Percentiles rank a stretch among this genome's conserved stretches.
phyloP scores from a whole-genome alignment of 768 basidiomycete species.

The Cystobasidium onofrii region DNA sequence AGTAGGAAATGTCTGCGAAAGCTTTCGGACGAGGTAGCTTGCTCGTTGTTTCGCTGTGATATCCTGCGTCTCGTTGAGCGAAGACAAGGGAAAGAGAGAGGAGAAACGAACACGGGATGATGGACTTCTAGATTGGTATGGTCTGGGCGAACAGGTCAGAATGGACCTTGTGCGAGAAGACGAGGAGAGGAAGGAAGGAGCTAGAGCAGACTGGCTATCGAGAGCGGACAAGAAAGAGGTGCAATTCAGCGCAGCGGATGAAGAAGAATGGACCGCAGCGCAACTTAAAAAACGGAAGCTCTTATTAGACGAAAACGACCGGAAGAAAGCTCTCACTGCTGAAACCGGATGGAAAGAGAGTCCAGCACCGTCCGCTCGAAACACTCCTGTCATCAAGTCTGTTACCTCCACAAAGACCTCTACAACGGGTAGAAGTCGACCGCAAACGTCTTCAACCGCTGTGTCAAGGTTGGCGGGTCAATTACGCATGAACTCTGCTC shows the following conservation, averaged over 20 bases:
- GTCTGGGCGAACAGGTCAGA: constrained; percentile 60
- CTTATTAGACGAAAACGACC: background rate
- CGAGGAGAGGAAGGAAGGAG: constrained; percentile 56
- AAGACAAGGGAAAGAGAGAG: constrained; percentile 71
- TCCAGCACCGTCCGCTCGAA: background rate
- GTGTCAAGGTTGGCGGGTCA: background rate
- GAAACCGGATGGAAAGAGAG: constrained; percentile 27
- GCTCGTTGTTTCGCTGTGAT: background rate
- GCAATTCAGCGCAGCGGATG: background rate
- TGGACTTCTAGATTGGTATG: constrained; percentile 64
- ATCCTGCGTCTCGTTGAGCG: constrained; percentile 51
- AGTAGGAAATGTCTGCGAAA: constrained; percentile 17
- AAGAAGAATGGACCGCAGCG: background rate
- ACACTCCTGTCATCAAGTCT: background rate
- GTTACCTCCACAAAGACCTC: background rate
- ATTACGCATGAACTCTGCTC: constrained; percentile 16
- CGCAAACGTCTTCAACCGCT: background rate
- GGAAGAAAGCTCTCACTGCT: background rate
- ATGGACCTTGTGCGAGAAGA: constrained; percentile 52
- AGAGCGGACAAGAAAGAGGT: constrained; percentile 9
- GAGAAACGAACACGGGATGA: constrained; percentile 64
- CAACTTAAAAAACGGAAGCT: background rate
- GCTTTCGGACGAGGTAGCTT: constrained; percentile 4
- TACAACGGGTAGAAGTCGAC: background rate
- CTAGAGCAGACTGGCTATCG: constrained; percentile 49